Percentiles rank a stretch among this genome's conserved stretches.
These are phyloP conservation scores for Candida chilensis DNA, from an alignment of 805 yeast species.

Conservation along the genomic window DNA sequence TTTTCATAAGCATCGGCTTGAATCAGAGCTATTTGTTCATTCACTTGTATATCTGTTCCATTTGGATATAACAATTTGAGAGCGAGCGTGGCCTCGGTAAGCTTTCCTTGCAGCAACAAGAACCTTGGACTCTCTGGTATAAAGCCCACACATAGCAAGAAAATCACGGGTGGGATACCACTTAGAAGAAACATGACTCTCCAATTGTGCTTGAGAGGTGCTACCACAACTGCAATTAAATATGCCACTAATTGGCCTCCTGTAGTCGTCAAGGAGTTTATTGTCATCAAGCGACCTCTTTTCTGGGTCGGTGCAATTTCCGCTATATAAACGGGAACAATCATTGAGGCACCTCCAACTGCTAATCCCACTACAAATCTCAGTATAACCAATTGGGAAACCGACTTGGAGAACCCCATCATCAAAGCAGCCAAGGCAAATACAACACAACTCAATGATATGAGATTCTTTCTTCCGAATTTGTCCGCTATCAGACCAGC, in stretches of 20 bases:
- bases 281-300: conserved; percentile 26
- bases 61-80: conserved; percentile 34
- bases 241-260: conserved; percentile 41
- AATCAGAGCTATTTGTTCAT: conserved; percentile 35
- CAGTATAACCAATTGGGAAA: conserved; percentile 39
- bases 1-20: conserved; percentile 33
- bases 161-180: conserved; percentile 30
- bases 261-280: conserved; percentile 34
- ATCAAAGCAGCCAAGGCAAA: conserved; percentile 37
- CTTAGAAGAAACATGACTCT: conserved; percentile 26
- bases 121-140: conserved; percentile 47
- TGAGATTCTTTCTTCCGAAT: conserved; percentile 28
- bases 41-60: conserved; percentile 29
- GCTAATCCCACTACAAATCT: conserved; percentile 62
- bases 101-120: conserved; percentile 19
- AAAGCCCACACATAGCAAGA: conserved; percentile 21
- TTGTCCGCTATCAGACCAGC: conserved; percentile 44
- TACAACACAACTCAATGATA: conserved; percentile 32
- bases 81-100: conserved; percentile 27
- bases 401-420: conserved; percentile 28
- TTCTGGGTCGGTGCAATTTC: conserved; percentile 36
- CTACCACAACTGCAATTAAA: conserved; percentile 21
- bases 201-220: conserved; percentile 20
- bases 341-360: conserved; percentile 63
- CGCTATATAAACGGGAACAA: conserved; percentile 50